Evolutionary conservation across 805 yeast genomes (phyloP), one percentile per base, ranked within the genome.

Genomic region (Myxozyma sirexii): DNA sequence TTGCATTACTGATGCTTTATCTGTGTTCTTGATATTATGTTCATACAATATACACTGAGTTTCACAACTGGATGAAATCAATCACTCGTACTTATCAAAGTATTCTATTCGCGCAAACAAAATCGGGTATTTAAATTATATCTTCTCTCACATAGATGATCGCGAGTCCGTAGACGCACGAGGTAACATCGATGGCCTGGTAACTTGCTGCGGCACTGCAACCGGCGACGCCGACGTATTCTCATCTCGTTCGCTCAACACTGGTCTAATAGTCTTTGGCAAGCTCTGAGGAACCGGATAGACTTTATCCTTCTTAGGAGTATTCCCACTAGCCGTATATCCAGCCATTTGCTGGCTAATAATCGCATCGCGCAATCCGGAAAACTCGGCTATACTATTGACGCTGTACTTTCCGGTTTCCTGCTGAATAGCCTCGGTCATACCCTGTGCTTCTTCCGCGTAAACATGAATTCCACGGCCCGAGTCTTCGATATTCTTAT

Each of bases 231-330:
- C 45, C 21, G 44, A 12, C 15, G 38, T 23, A 51, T 51, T 51
- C 47, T 51, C 55, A 37, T 26, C 27, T n/a, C 24, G 24, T n/a
- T 26, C 33, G 31, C 45, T n/a, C 33, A 48, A 29, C 10, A 29
- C 10, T 7, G 24, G 23, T 45, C 17, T 13, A 24, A 15, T 38
- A 23, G 66, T 63, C 23, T 49, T 37, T 15, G 66, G 66, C 21
- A 62, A 48, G n/a, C 23, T 24, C 23, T 15, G 24, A 10, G 66
- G 65, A 13, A 51, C 33, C 8, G 19, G 21, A 38, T 60, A 61
- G 21, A 17, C 35, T 43, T 49, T 57, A 17, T 39, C 59, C 45
- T 60, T 60, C 43, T 47, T 56, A 17, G 66, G 66, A 17, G 66
- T 63, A 3, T 31, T 26, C 6, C 65, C 66, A 1, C 62, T 35